phyloP scores from a whole-genome alignment of 2,329 filamentous ascomycete species.

The Chalara sp. region DNA sequence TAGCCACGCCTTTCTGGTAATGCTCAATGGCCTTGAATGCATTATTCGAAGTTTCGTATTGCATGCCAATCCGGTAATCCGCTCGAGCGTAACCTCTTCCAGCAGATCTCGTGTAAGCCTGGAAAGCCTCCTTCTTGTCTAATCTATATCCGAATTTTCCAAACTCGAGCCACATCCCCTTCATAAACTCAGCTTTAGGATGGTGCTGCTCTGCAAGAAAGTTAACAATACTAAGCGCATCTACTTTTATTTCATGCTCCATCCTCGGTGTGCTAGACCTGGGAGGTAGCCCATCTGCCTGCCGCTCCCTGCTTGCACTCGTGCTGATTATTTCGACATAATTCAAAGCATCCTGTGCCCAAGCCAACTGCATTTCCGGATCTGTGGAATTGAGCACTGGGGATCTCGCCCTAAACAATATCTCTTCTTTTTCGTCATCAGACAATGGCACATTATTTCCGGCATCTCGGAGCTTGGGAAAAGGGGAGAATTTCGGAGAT shows the following conservation, averaged over 20 bases:
- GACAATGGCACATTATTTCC: conserved; percentile 87
- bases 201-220: conserved; percentile 90
- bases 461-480: conserved; percentile 72
- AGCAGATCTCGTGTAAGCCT: conserved; percentile 78
- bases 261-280: conserved; percentile 75
- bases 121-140: conserved; percentile 92
- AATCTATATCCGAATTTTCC: conserved; percentile 86
- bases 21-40: conserved; percentile 85
- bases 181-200: conserved; percentile 89
- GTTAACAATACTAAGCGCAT: conserved; percentile 85
- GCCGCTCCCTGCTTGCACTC: conserved; percentile 45
- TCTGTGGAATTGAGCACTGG: conserved; percentile 89
- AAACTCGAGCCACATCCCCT: conserved; percentile 96
- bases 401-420: conserved; percentile 75
- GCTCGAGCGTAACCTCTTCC: conserved; percentile 81
- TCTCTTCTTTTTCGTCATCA: conserved; percentile 89
- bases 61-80: conserved; percentile 97
- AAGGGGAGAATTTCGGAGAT: conserved; percentile 79
- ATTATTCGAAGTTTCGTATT: conserved; percentile 93
- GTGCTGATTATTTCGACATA: conserved; percentile 83
- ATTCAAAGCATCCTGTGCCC: conserved; percentile 86
- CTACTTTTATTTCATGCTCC: conserved; percentile 80
- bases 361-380: conserved; percentile 91
- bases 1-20: conserved; percentile 73
- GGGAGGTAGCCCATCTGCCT: conserved; percentile 34